A percentile compares a stretch with the other conserved stretches of the same genome.
Conservation (phyloP, 2,329 filamentous ascomycete genomes). For the Phialophora chinensis region DNA sequence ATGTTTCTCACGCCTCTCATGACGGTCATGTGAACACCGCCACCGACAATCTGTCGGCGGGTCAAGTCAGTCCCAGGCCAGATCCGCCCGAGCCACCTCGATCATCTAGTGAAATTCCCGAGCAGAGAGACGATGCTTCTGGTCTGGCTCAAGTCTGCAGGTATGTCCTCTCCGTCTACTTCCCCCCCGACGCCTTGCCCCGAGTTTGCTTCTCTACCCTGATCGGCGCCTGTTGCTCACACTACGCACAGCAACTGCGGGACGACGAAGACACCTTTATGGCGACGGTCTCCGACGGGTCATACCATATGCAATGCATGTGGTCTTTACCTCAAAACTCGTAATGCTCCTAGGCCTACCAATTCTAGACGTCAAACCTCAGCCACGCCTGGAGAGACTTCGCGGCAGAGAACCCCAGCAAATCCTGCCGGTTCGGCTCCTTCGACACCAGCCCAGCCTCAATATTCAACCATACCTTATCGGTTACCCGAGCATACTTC, state of each 20-base stretch:
- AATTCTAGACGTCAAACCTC: conserved; percentile 77
- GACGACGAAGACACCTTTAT: conserved; percentile 90
- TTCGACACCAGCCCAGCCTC: conserved; percentile 44
- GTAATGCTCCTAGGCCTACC: conserved; percentile 87
- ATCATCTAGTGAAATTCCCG: conserved; percentile 15
- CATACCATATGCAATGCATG: conserved; percentile 98
- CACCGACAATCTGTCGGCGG: conserved; percentile 19
- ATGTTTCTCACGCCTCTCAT: conserved; percentile 25
- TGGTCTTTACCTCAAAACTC: conserved; percentile 89
- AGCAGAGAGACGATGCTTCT: conserved; percentile 31
- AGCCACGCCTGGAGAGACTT: conserved; percentile 40
- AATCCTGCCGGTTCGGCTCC: conserved; percentile 34
- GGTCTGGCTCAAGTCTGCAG: conserved; percentile 40
- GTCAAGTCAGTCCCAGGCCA: conserved; percentile 22
- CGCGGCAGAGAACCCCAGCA: conserved; percentile 29
- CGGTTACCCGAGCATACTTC: conserved; percentile 51
- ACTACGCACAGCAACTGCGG: conserved; percentile 78
- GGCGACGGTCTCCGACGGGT: conserved; percentile 90
- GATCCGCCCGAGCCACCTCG: conserved; percentile 14
- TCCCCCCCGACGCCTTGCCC: conserved; percentile 36
- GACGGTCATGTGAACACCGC: conserved; percentile 26
- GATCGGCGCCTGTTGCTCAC: conserved; percentile 4
- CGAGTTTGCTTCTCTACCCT: conserved; percentile 40
- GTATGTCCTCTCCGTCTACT: conserved; percentile 37
- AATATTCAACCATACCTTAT: conserved; percentile 32